Conservation (phyloP, 2,329 filamentous ascomycete genomes). For the Rutstroemia sp. region DNA sequence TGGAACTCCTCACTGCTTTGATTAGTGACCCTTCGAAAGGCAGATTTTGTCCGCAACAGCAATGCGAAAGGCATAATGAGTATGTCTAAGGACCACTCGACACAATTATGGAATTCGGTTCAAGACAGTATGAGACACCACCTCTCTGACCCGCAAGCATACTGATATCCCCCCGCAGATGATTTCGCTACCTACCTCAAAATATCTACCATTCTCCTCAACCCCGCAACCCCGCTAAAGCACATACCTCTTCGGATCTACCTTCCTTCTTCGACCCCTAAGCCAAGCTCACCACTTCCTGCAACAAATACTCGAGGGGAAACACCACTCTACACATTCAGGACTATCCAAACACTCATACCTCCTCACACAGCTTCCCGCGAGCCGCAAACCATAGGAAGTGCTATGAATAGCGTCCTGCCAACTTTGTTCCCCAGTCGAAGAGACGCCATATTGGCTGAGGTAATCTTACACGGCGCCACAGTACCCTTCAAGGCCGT, state of each 20-base stretch:
- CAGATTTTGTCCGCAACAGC: slow-evolving; percentile 61
- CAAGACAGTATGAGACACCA: slow-evolving; percentile 42
- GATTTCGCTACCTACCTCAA: slow-evolving; percentile 65
- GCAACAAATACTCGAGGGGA: slow-evolving; percentile 13
- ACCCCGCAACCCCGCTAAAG: slow-evolving; percentile 64
- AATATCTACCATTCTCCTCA: slow-evolving; percentile 71
- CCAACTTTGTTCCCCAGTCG: slow-evolving; percentile 82
- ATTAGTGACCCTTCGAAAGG: slow-evolving; percentile 13
- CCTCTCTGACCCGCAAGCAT: neutral
- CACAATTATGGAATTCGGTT: slow-evolving; percentile 57
- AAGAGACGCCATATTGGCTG: slow-evolving; percentile 74
- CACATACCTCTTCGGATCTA: slow-evolving; percentile 88
- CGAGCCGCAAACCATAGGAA: slow-evolving; percentile 64
- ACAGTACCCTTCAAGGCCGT: slow-evolving; percentile 72
- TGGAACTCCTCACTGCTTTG: neutral
- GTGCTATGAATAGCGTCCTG: slow-evolving; percentile 66
- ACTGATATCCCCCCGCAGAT: slow-evolving; percentile 38
- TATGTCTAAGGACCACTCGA: slow-evolving; percentile 60
- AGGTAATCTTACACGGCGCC: slow-evolving; percentile 78
- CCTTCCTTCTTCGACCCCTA: slow-evolving; percentile 57
- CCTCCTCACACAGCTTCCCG: slow-evolving; percentile 38
- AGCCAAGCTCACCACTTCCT: slow-evolving; percentile 34
- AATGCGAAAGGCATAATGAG: slow-evolving; percentile 66
- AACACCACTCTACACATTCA: slow-evolving; percentile 48
- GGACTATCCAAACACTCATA: slow-evolving; percentile 70